Conservation (phyloP, 2,329 filamentous ascomycete species). For the Diaporthe caulivora region DNA sequence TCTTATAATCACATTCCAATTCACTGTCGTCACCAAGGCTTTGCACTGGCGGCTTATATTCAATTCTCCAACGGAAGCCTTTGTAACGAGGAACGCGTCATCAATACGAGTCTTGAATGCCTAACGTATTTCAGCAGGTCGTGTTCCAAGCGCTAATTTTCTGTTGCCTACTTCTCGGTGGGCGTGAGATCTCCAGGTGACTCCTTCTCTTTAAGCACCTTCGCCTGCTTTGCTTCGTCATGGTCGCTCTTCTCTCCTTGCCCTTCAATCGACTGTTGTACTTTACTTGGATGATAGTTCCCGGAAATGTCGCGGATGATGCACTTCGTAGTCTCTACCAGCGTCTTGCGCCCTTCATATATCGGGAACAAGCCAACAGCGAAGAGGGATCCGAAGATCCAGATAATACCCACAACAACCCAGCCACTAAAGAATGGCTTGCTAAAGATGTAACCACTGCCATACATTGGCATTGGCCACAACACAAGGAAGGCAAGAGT, state of each 20-base stretch:
- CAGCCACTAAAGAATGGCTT: constrained; percentile 87
- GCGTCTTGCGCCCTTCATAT: constrained; percentile 80
- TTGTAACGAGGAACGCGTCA: neutral
- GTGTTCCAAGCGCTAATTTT: neutral
- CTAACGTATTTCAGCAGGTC: neutral
- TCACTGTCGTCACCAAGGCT: neutral
- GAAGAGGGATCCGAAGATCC: constrained; percentile 80
- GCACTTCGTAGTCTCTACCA: constrained; percentile 69
- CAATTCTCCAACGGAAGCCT: neutral
- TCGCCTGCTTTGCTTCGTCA: constrained; percentile 9
- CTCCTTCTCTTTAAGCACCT: neutral
- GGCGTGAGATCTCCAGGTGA: constrained; percentile 41
- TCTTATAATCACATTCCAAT: neutral
- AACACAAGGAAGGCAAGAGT: constrained; percentile 77
- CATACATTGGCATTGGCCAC: constrained; percentile 97
- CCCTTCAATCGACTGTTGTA: constrained; percentile 39
- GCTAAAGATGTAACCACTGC: constrained; percentile 82
- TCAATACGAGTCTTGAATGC: neutral
- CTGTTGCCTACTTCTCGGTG: constrained; percentile 34
- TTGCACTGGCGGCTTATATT: no score
- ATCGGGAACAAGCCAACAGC: constrained; percentile 86
- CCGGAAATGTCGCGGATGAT: constrained; percentile 73
- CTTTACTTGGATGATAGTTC: constrained; percentile 48
- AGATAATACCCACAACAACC: constrained; percentile 82
- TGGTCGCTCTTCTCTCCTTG: constrained; percentile 13